Base-by-base conservation (phyloP, 345 rosid species). In the Salix arbutifolia region DNA sequence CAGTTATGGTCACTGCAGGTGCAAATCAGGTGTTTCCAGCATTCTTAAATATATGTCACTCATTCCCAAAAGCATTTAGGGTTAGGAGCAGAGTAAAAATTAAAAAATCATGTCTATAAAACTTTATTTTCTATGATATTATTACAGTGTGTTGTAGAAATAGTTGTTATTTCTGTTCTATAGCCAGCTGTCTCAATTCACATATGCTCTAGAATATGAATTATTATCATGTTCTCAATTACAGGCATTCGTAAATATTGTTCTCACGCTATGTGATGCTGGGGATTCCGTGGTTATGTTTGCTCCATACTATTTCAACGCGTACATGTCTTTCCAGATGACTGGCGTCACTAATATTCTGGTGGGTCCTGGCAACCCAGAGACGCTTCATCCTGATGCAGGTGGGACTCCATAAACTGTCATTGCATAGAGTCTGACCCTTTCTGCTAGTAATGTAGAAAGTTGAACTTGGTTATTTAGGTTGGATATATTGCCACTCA, bases 251-350 rank as follows among this genome's bases (percentile, higher is more conserved):
- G 98, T 91, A 75, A 92, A 96, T 81, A 85, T 92, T 79, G 96
- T 91, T 84, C 96, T 92, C 61, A 80, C 95, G 0, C 86, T 92
- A 65, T 92, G 99, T 77, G 99, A 96, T 79, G 84, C 91, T 2
- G 98, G 96, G 77, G 99, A 93, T 83, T 88, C 90, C 0, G 98
- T 93, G 4, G 90, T 96, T 65, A 91, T 96, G 98, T 96, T 96
- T 88, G 90, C 93, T 75, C 99, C 99, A 19, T 96, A 93, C 86
- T 96, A 96, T 87, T 96, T 96, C 89, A 96, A 96, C 72, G 86
- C 99, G 48, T 96, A 93, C 84, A 96, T 92, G 98, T 87, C 97
- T 67, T 93, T 96, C 90, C 99, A 96, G 87, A 96, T 96, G 98
- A 96, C 98, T 7, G 98, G 98, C 4, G 78, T 96, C 83, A 93